Percentiles rank a stretch among this genome's conserved stretches.
Conservation (phyloP, 208 protist genomes). For the Blastocrithidia nonstop region DNA sequence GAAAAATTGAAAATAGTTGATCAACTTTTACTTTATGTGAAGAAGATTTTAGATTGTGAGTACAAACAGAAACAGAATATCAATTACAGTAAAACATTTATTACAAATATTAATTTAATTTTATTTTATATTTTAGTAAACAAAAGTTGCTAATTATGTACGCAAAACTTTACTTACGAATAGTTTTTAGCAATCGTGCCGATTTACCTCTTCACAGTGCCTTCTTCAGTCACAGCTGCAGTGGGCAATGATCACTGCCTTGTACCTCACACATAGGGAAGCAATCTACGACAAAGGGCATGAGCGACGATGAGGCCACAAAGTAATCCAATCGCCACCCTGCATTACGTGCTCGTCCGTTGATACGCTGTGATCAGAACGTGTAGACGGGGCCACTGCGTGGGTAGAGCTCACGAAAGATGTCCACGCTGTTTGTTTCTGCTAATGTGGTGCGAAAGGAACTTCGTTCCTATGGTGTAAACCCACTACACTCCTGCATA, state of each 20-base stretch:
- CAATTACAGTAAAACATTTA: too few relatives aligned
- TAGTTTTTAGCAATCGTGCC: not conserved
- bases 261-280: constrained; percentile 65
- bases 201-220: constrained; percentile 13
- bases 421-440: constrained; percentile 41
- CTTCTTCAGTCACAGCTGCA: constrained; percentile 71
- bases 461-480: constrained; percentile 82
- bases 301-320: constrained; percentile 52
- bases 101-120: too few relatives aligned
- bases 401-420: constrained; percentile 82
- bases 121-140: too few relatives aligned
- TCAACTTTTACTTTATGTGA: too few relatives aligned
- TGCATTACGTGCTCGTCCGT: constrained; percentile 35
- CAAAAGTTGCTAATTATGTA: too few relatives aligned
- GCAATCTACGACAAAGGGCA: constrained; percentile 51
- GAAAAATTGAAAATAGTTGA: too few relatives aligned
- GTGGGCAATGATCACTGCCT: constrained; percentile 82
- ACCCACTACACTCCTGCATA: constrained; percentile 87
- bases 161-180: not conserved
- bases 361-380: constrained; percentile 73
- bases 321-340: constrained; percentile 92
- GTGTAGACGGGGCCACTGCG: constrained; percentile 55
- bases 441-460: constrained; percentile 58
- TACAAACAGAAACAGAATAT: too few relatives aligned
- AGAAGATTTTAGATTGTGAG: too few relatives aligned